Evolutionary conservation across 2,329 filamentous ascomycete genomes (phyloP).

Genomic region (Epichloe bromicola): DNA sequence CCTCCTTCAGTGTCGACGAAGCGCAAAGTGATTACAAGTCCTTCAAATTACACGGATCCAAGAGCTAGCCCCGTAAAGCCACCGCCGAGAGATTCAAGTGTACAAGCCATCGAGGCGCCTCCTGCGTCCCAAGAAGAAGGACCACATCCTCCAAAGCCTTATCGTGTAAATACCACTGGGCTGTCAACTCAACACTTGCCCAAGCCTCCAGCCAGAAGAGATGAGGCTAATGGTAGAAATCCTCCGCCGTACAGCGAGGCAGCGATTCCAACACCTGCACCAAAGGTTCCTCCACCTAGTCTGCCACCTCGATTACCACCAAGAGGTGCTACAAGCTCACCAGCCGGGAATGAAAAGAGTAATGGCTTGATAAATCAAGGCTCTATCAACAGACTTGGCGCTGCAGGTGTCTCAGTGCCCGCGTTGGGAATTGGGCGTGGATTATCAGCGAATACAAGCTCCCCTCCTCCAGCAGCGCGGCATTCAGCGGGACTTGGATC

Average conservation of each 20-base stretch:
- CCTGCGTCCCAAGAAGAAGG: slow-evolving; percentile 13
- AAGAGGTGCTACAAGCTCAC: slow-evolving; percentile 7
- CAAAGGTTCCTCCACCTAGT: slow-evolving; percentile 33
- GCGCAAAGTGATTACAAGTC: slow-evolving; percentile 17
- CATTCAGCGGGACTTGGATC: slow-evolving; percentile 9
- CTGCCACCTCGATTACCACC: slow-evolving; percentile 34
- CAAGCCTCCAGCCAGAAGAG: slow-evolving; percentile 49
- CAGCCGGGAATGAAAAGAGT: neutral
- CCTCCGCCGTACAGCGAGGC: slow-evolving; percentile 18
- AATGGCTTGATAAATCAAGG: slow-evolving; percentile 32
- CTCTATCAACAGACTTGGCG: slow-evolving; percentile 52
- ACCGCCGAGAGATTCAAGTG: slow-evolving; percentile 4
- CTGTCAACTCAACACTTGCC: slow-evolving; percentile 56
- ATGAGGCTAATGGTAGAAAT: slow-evolving; percentile 23
- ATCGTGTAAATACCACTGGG: slow-evolving; percentile 57
- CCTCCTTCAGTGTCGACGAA: slow-evolving; percentile 10
- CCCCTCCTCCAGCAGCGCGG: slow-evolving; percentile 15
- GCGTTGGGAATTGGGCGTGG: slow-evolving; percentile 55
- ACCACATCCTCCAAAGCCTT: slow-evolving; percentile 47
- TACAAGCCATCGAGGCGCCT: neutral
- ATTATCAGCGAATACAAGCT: slow-evolving; percentile 16
- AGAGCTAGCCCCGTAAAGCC: slow-evolving; percentile 9
- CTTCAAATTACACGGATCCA: slow-evolving; percentile 22
- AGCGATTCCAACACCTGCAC: neutral
- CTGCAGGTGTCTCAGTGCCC: slow-evolving; percentile 67